Percentiles rank a stretch among this genome's conserved stretches.
Evolutionary conservation across 495 filamentous ascomycete genomes (phyloP).

Genomic region (Penicilliopsis zonata): DNA sequence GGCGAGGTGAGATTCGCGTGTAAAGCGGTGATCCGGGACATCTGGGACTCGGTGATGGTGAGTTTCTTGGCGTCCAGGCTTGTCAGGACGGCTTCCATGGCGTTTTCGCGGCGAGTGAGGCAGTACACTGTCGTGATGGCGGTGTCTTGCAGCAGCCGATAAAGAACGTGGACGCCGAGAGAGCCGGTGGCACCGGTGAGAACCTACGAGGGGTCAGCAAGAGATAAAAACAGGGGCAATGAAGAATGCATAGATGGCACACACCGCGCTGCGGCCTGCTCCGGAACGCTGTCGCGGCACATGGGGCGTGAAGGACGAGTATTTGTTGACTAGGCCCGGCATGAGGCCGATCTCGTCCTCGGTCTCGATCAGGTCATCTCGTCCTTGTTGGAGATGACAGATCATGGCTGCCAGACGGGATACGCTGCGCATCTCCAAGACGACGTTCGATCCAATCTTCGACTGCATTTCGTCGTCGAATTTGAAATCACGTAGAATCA

Average conservation of each 20-base stretch:
- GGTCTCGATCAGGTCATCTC: constrained; percentile 2
- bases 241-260: no score
- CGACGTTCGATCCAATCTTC: constrained; percentile 29
- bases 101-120: constrained; percentile 30
- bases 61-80: constrained; percentile 26
- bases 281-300: constrained; percentile 11
- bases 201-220: constrained; percentile 18
- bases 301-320: constrained; percentile 31
- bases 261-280: constrained; percentile 24
- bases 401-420: constrained; percentile 33
- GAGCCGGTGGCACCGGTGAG: constrained; percentile 50
- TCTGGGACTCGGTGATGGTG: constrained; percentile 8
- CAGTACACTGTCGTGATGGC: constrained; percentile 37
- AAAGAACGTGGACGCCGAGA: constrained; percentile 42
- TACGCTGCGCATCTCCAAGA: constrained; percentile 40
- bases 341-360: constrained; percentile 25
- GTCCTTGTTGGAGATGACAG: constrained; percentile 25
- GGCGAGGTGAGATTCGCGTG: constrained; percentile 24
- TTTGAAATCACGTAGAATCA: constrained; percentile 34
- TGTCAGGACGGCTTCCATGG: constrained; percentile 13
- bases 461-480: constrained; percentile 16
- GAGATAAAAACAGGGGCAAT: constrained; percentile 1
- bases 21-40: constrained; percentile 26
- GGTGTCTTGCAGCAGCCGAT: constrained; percentile 31
- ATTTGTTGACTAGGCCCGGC: constrained; percentile 35